phyloP scores from a whole-genome alignment of 2,329 filamentous ascomycete genomes.

The Apiospora rasikravindrae region DNA sequence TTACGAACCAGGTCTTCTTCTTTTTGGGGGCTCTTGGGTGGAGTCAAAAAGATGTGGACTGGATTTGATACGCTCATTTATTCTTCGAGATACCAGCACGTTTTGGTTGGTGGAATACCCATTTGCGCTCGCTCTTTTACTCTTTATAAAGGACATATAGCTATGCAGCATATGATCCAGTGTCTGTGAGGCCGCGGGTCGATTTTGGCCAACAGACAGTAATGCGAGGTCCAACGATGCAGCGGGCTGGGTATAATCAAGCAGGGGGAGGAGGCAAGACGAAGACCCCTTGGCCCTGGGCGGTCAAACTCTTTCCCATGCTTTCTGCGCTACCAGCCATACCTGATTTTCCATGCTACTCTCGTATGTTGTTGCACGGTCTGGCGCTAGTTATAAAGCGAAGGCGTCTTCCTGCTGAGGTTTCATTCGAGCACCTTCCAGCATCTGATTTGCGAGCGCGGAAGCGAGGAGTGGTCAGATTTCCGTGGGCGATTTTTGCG shows the following conservation, averaged over 20 bases:
- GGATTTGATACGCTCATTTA: constrained; percentile 19
- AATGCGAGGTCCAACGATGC: background rate
- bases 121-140: constrained; percentile 13
- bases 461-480: constrained; percentile 5
- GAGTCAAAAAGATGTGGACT: constrained; percentile 17
- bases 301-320: background rate
- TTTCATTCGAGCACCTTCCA: constrained; percentile 4
- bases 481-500: background rate
- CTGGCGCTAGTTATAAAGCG: constrained; percentile 20
- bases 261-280: background rate
- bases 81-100: constrained; percentile 14
- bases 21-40: constrained; percentile 19
- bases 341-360: constrained; percentile 2
- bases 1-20: constrained; percentile 26
- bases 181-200: background rate
- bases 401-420: constrained; percentile 12
- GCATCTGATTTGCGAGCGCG: constrained; percentile 13
- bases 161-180: background rate
- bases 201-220: background rate
- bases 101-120: constrained; percentile 13
- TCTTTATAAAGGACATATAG: constrained; percentile 3
- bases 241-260: background rate
- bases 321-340: background rate
- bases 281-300: background rate
- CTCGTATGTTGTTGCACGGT: constrained; percentile 18